A percentile compares a stretch with the other conserved stretches of the same genome.
Conservation (phyloP, 257 asterid genomes). For the Solanum chilense region DNA sequence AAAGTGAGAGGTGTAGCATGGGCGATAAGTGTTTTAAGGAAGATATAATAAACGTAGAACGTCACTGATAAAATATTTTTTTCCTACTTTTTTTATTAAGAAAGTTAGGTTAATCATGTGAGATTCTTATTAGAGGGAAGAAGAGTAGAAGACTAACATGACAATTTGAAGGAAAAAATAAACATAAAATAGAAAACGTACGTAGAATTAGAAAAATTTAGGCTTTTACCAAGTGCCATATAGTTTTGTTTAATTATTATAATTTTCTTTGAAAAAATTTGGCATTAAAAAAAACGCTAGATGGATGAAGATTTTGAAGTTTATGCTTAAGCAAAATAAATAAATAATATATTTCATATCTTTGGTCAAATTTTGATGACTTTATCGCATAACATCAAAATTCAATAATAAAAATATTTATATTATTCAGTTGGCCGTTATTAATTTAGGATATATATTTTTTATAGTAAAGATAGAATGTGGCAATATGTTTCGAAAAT, state of each 20-base stretch:
- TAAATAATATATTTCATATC: background rate
- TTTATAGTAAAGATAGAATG: background rate
- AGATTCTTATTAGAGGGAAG: background rate
- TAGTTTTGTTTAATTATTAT: too few relatives aligned
- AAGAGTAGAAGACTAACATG: too few relatives aligned
- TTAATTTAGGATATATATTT: too few relatives aligned
- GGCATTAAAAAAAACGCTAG: background rate
- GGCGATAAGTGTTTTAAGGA: fast-evolving
- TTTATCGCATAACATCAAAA: background rate
- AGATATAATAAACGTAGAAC: too few relatives aligned
- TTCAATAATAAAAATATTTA: background rate
- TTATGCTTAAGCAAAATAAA: too few relatives aligned
- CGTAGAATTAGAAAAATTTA: too few relatives aligned
- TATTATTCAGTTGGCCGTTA: background rate
- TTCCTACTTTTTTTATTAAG: too few relatives aligned
- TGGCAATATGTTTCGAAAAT: background rate
- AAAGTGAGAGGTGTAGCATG: too few relatives aligned
- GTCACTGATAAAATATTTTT: background rate
- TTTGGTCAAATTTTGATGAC: background rate
- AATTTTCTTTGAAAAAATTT: background rate
- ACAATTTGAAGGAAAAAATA: background rate
- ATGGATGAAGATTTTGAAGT: background rate
- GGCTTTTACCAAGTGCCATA: background rate
- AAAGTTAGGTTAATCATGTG: background rate
- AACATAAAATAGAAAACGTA: too few relatives aligned